Base-by-base conservation (phyloP, 2,329 filamentous ascomycete species). In the Anisogramma anomala region DNA sequence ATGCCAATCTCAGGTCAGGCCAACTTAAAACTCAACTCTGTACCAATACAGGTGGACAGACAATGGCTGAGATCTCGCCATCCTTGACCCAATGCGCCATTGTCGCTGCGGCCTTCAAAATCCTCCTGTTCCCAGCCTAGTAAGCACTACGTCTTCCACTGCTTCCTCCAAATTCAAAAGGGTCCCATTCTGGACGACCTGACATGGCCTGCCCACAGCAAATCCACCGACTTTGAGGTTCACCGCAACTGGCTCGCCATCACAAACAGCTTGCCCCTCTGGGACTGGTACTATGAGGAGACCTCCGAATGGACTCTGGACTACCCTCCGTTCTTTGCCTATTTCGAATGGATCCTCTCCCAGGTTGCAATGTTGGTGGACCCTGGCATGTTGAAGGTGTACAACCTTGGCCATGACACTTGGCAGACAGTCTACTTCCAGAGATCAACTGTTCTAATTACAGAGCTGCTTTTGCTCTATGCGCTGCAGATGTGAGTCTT, bases 221-320 rank as follows among this genome's bases (percentile, higher is more conserved):
- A 94, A 71, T 98, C 91, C 5, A 98, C 91, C 53, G 91, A 98
- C 62, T 98, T 98, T 55, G 91, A 98, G 63, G 91, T 98, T 41
- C 91, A 98, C 64, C 81, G 91, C 50, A 98, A 98, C 68, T 98
- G 91, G 91, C 78, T 98, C 30, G 91, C 91, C 49, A 86, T 96
- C 52, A 96, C 91, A 4, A 72, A 94, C 63, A 94, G 84, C 47
- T 72, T 96, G 15, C 84, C 89, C 3, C 64, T 88, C 37, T 78
- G 83, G 60, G 71, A 93, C 52, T 98, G 91, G 91, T 98, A 98
- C 64, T 88, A 82, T 58, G 91, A 98, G 70, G 82, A 88, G 65
- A 94, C 88, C 2, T 98, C 91, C 45, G 86, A 96, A 85, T 98
- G 91, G 91, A 98, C 91, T 0, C 80, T 98, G 56, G 91, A 98